These are phyloP conservation scores for Tephrocybe sp. DNA, from an alignment of 768 basidiomycete genomes.

Conservation along the genomic window DNA sequence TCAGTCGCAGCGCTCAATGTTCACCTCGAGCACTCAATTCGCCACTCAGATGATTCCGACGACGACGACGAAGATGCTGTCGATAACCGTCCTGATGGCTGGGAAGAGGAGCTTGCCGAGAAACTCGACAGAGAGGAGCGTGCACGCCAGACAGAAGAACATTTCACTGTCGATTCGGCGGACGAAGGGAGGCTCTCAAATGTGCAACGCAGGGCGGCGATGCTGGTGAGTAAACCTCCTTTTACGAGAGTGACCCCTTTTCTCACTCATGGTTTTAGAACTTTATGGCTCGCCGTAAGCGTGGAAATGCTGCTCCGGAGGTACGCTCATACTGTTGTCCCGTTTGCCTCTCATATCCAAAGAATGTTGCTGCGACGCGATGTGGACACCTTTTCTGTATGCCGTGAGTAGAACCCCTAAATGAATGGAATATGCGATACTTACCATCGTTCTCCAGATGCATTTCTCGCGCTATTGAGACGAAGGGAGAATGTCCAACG, in stretches of 20 bases:
- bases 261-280: neutral
- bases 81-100: conserved; percentile 5
- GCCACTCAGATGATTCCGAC: conserved; percentile 13
- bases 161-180: neutral
- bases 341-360: conserved; percentile 9
- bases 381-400: conserved; percentile 16
- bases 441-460: neutral
- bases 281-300: conserved; percentile 10
- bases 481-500: conserved; percentile 9
- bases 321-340: conserved; percentile 10
- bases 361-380: conserved; percentile 3
- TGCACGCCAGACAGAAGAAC: conserved; percentile 1
- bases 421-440: fast-evolving
- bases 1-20: conserved; percentile 4
- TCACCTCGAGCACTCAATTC: conserved; percentile 6
- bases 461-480: conserved; percentile 10
- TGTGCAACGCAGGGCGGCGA: conserved; percentile 7
- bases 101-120: conserved; percentile 14
- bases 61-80: conserved; percentile 3
- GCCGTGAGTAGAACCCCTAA: neutral
- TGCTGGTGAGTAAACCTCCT: conserved; percentile 10
- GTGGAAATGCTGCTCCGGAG: neutral
- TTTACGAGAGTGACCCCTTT: neutral
- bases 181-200: conserved; percentile 1
- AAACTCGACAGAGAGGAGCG: conserved; percentile 6